Base-by-base conservation (phyloP, 805 yeast genomes). In the Zygosaccharomyces bisporus region DNA sequence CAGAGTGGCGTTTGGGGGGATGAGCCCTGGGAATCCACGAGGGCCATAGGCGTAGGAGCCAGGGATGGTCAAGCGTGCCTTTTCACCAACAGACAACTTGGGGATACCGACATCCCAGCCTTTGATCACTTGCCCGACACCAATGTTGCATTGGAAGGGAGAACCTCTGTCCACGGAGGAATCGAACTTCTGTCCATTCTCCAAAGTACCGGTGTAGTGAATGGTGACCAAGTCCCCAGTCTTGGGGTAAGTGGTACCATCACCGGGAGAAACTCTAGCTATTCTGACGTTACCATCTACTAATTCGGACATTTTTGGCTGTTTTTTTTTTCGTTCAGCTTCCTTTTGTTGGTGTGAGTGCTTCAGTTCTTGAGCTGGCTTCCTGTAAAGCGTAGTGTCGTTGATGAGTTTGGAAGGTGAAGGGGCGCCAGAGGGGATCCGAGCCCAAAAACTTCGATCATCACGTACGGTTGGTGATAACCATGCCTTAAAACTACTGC, bases 41-140 rank as follows among this genome's bases (percentile, higher is more conserved):
- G 78, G 77, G 52, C 97, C 97, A 71, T 91, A 91, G 56, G 95
- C 98, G 72, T 86, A 84, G 60, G 81, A 79, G 54, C 96, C 95
- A 60, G 96, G 95, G 60, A 91, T 88, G 59, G 95, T 88, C 64
- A 91, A 75, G 65, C 84, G 77, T 41, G 97, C 96, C 75, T 84
- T 86, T 72, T 93, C 88, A 60, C 98, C 98, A 41, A 89, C 77
- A 43, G 95, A 84, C 66, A 91, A 76, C 70, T 89, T 81, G 44
- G 97, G 96, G 66, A 89, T 87, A 51, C 90, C 95, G 61, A 80
- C 86, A 63, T 90, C 97, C 97, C 97, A 91, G 55, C 97, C 98
- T 64, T 81, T 80, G 72, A 91, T 91, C 56, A 91, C 97, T 72
- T 85, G 95, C 54, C 97, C 96, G 55, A 86, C 95, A 68, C 98